Percentiles rank a stretch among this genome's conserved stretches.
These are phyloP conservation scores for Rubus idaeus DNA, from an alignment of 306 rosid species.

Conservation along the genomic window DNA sequence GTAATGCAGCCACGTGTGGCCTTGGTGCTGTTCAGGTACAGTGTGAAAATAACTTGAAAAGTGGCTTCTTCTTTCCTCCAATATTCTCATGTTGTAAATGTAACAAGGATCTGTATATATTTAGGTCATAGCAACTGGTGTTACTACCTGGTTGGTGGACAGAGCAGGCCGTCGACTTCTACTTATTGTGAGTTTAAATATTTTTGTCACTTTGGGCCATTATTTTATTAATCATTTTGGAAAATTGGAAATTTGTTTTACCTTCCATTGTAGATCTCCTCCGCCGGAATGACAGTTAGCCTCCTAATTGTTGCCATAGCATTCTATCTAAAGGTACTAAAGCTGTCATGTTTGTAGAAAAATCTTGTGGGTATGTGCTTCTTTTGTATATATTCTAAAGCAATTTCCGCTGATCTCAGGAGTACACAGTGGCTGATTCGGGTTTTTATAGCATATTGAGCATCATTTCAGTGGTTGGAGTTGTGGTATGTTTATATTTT, in stretches of 20 bases:
- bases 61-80: conserved; percentile 13
- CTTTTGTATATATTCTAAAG: conserved; percentile 13
- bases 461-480: conserved; percentile 67
- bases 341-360: conserved; percentile 12
- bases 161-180: conserved; percentile 86
- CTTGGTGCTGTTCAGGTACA: conserved; percentile 92
- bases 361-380: background rate
- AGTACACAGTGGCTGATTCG: conserved; percentile 38
- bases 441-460: conserved; percentile 47
- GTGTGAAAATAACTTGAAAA: conserved; percentile 16
- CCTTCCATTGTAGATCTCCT: conserved; percentile 66
- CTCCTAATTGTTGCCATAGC: conserved; percentile 69
- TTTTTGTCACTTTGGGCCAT: conserved; percentile 18
- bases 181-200: conserved; percentile 58
- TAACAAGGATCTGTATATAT: conserved; percentile 31
- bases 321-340: conserved; percentile 71
- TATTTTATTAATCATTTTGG: conserved; percentile 18
- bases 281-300: conserved; percentile 71
- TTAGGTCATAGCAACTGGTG: conserved; percentile 76
- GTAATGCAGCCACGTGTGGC: conserved; percentile 75
- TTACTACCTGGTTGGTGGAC: conserved; percentile 85
- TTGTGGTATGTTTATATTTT: conserved; percentile 63
- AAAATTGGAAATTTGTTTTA: conserved; percentile 11
- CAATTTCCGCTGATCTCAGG: conserved; percentile 43
- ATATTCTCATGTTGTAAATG: conserved; percentile 29